Evolutionary conservation across 257 asterid species (phyloP).

Genomic region (Solanum boliviense): DNA sequence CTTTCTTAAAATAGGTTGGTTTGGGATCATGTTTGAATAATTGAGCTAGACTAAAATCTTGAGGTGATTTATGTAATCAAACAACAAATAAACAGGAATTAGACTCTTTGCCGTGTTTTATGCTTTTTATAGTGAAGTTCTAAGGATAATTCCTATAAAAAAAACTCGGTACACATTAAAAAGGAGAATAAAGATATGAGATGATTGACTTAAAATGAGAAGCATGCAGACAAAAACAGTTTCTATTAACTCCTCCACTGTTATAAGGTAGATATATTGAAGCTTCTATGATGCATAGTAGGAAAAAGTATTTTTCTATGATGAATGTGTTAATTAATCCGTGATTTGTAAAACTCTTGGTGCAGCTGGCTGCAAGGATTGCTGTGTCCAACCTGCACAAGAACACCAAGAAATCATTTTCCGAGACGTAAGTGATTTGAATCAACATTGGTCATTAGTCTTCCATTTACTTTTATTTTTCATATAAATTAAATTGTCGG

Average conservation of each 20-base stretch:
- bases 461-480: not conserved
- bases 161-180: not conserved
- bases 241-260: not conserved
- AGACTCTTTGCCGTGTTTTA: not conserved
- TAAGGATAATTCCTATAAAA: not conserved
- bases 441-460: not conserved
- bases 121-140: not conserved
- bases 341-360: not conserved
- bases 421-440: conserved; percentile 70
- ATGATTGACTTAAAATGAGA: not conserved
- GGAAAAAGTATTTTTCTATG: not conserved
- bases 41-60: not conserved
- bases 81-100: not conserved
- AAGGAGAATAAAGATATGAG: not conserved
- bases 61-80: not conserved
- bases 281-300: not conserved
- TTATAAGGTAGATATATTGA: not conserved
- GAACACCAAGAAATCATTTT: conserved; percentile 88
- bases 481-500: not conserved
- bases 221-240: not conserved
- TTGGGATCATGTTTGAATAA: not conserved
- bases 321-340: not conserved
- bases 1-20: not conserved
- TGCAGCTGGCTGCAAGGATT: conserved; percentile 97
- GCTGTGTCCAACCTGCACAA: conserved; percentile 96